Base-by-base conservation (phyloP, 1,284 basidiomycete species). In the Malassezia obtusa region DNA sequence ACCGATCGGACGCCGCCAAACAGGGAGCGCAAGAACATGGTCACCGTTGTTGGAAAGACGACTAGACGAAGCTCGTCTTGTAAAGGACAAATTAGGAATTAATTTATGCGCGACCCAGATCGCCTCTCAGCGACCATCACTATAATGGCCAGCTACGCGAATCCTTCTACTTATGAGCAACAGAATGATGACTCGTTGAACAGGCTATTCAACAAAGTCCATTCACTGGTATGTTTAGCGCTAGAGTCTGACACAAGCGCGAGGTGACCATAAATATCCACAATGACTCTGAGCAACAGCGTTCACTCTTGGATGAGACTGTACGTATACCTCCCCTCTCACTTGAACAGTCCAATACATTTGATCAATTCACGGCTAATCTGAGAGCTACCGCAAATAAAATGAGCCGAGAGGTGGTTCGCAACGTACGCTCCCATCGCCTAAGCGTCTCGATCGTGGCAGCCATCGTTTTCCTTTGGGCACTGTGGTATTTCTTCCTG, bases 151-250 rank as follows among this genome's bases (percentile, higher is more conserved):
- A 4, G 9, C 9, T 38, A 38, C 21, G 37, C 37, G 11, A 31
- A 44, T 9, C 17, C 41, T 19, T 31, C 41, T 26, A 61, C 57
- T 8, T 67, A 67, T 57, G 67, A 69, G 55, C 65, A 69, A 54
- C 67, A 69, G 60, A 69, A 69, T 61, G 67, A 69, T 40, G 59
- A 61, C 26, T 58, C 67, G 24, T 59, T 69, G 47, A 61, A 67
- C 54, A 53, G 58, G 10, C 62, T 69, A 37, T 67, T 64, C 54
- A 59, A 59, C 36, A 69, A 69, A 45, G 65, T 65, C 15, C 60
- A 59, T 9, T 63, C 64, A 17, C 47, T 66, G 26, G 47, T 53
- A 38, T 25, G 51, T 45, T 4, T 4, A 4, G 8, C 2, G 3
- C 2, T 3, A 26, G 22, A 7, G 24, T 30, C 19, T 31, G 30